Evolutionary conservation across 176 grass and related monocot species (phyloP), one percentile per base, ranked within the genome.

Genomic region (Guadua angustifolia): DNA sequence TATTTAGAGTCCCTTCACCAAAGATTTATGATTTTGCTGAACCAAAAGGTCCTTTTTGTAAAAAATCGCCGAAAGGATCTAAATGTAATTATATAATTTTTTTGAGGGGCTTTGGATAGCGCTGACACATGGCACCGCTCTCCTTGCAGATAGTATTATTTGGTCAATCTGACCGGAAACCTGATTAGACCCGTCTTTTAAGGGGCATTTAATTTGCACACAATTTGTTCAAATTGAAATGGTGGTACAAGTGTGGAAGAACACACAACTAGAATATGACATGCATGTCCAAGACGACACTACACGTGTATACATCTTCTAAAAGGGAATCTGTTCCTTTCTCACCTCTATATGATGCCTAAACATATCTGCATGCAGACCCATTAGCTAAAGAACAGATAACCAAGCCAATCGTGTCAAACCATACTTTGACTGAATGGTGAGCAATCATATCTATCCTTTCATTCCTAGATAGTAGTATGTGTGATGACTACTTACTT

Each of bases 251-350:
- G 43, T 33, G 13, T 52, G 13, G 53, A 65, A 39, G 44, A 39
- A 18, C 26, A 18, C 24, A 29, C 24, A 14, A 73, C 9, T 2
- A 79, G 55, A 60, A 51, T 21, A 78, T 16, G 29, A 69, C 64
- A 69, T 59, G 7, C 43, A 66, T 29, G 29, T 29, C 29, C 29
- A 29, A 29, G 29, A 29, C 29, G 29, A 29, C 29, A 64, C 58
- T 44, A 66, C 18, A 45, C 39, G 16, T 63, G 11, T 29, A 44
- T 6, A 5, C 9, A 19, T 25, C 6, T 25, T 38, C 43, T 32
- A 45, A 81, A 32, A 86, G 2, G 6, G 60, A 4, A 58, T 47
- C 25, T 51, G 43, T 88, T 83, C 33, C 15, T 63, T 88, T 88
- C 79, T 53, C 73, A 83, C 42, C 84, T 69, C 11, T 17, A 61